A percentile compares a stretch with the other conserved stretches of the same genome.
These are phyloP conservation scores for Ophiocordyceps camponoti-saundersi DNA, from an alignment of 2,329 filamentous ascomycete species.

Conservation along the genomic window DNA sequence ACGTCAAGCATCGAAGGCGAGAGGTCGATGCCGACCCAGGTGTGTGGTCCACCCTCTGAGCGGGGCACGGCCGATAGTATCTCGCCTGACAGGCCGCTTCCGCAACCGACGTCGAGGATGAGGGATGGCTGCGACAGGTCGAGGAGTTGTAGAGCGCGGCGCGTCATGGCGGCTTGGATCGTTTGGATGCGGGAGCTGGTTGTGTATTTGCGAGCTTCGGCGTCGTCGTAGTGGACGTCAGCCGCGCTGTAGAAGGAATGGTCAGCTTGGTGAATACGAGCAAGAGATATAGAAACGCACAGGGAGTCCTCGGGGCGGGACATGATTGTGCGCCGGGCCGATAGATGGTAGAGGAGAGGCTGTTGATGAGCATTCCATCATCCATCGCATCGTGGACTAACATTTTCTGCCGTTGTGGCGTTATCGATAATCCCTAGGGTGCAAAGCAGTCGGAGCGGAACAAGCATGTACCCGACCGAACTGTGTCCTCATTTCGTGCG, in stretches of 20 bases:
- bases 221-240: slow-evolving; percentile 94
- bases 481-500: background rate
- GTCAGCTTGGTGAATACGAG: background rate
- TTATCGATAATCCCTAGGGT: background rate
- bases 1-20: slow-evolving; percentile 93
- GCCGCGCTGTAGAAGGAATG: slow-evolving; percentile 52
- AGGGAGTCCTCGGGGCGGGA: slow-evolving; percentile 93
- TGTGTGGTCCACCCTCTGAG: slow-evolving; percentile 68
- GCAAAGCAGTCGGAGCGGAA: slow-evolving; percentile 1
- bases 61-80: slow-evolving; percentile 61
- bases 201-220: slow-evolving; percentile 92
- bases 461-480: background rate
- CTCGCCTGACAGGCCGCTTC: slow-evolving; percentile 84
- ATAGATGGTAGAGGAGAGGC: background rate
- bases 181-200: slow-evolving; percentile 89
- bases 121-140: slow-evolving; percentile 63
- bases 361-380: background rate
- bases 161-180: slow-evolving; percentile 89
- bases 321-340: slow-evolving; percentile 36
- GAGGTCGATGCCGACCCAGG: slow-evolving; percentile 96
- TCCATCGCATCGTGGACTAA: background rate
- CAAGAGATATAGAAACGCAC: slow-evolving; percentile 27
- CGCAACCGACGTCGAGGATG: slow-evolving; percentile 93
- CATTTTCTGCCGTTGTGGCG: background rate
- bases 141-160: slow-evolving; percentile 82